Evolutionary conservation across 768 basidiomycete genomes (phyloP).

Genomic region (Mycena maculata): DNA sequence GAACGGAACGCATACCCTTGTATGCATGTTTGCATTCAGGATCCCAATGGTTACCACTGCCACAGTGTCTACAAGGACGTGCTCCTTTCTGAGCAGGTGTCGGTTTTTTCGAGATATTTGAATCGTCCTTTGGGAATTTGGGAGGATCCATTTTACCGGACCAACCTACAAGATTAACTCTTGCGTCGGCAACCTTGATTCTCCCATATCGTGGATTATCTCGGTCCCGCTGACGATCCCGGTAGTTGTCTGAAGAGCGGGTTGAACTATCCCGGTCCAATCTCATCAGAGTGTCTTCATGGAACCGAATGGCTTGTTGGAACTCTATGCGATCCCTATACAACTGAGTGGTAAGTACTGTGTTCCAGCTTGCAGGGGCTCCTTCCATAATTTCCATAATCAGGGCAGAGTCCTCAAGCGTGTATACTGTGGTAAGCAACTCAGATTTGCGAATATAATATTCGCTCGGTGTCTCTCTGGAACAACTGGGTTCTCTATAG

Average conservation of each 20-base stretch:
- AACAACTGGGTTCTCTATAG: slow-evolving; percentile 42
- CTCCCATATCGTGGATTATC: not conserved
- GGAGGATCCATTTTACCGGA: not conserved
- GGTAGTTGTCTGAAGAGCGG: not conserved
- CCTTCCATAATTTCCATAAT: slow-evolving; percentile 50
- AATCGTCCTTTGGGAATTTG: too few species aligned
- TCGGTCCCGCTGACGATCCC: not conserved
- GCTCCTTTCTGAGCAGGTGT: not conserved
- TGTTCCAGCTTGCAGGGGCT: slow-evolving; percentile 45
- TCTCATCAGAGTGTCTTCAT: slow-evolving; percentile 2
- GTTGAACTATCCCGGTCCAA: not conserved
- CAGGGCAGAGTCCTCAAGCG: slow-evolving; percentile 39
- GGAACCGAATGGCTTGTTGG: slow-evolving; percentile 10
- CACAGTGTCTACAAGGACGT: not conserved
- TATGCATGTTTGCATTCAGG: not conserved
- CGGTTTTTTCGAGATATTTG: not conserved
- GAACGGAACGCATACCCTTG: not conserved
- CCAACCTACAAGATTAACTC: not conserved
- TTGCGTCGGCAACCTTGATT: too few species aligned
- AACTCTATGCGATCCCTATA: not conserved
- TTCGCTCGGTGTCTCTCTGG: slow-evolving; percentile 44
- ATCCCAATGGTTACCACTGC: too few species aligned
- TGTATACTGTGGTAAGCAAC: slow-evolving; percentile 20
- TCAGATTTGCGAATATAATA: slow-evolving; percentile 48
- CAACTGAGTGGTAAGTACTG: slow-evolving; percentile 24